Evolutionary conservation across 2,329 filamentous ascomycete genomes (phyloP).

Genomic region (Metarhizium brunneum): DNA sequence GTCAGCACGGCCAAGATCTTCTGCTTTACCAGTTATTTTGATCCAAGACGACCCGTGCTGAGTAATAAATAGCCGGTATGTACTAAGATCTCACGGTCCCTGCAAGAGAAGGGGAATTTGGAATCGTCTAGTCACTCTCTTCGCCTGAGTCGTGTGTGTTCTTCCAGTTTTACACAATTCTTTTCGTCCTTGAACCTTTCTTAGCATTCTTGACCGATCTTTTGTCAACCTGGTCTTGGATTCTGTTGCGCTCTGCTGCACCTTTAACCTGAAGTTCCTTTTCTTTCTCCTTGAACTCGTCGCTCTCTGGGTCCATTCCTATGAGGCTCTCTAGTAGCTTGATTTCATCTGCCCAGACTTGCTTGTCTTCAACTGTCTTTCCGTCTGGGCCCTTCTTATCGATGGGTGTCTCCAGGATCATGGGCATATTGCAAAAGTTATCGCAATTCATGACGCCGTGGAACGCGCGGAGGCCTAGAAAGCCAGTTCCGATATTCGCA

Average conservation of each 20-base stretch:
- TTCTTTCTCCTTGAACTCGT: conserved; percentile 62
- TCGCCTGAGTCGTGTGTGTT: conserved; percentile 22
- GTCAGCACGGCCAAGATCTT: no score
- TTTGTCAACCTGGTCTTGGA: conserved; percentile 71
- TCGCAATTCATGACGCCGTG: conserved; percentile 82
- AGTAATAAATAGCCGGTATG: neutral
- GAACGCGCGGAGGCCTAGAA: conserved; percentile 82
- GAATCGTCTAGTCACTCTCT: conserved; percentile 20
- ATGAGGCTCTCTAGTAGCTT: conserved; percentile 86
- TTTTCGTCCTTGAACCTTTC: conserved; percentile 12
- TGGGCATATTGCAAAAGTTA: conserved; percentile 67
- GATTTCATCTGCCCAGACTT: conserved; percentile 87
- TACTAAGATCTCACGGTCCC: neutral
- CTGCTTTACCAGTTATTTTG: no score
- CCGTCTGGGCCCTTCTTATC: conserved; percentile 59
- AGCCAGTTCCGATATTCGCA: conserved; percentile 93
- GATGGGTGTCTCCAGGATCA: conserved; percentile 95
- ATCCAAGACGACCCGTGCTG: neutral
- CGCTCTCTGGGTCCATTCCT: conserved; percentile 68
- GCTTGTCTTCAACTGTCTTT: conserved; percentile 65
- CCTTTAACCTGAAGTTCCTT: conserved; percentile 58
- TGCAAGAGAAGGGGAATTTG: neutral
- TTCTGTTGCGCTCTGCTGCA: conserved; percentile 59
- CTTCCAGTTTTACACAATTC: conserved; percentile 22
- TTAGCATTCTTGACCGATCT: conserved; percentile 53